These are phyloP conservation scores for Plantago ovata DNA, from an alignment of 257 asterid genomes.

Conservation along the genomic window DNA sequence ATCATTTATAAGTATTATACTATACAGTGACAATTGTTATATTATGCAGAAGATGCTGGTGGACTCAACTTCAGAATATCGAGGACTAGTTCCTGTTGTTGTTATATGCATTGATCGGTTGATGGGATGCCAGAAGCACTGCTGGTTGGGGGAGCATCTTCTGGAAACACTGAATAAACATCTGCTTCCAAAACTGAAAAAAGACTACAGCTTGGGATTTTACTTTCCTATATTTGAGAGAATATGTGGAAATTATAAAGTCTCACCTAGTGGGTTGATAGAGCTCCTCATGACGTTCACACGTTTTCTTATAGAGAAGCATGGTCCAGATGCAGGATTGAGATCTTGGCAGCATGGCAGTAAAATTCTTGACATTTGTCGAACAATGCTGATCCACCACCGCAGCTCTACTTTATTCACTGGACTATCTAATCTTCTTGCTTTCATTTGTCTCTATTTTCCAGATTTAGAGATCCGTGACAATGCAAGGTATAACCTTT, in stretches of 20 bases:
- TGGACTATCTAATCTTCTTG: conserved; percentile 70
- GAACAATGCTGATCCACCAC: conserved; percentile 80
- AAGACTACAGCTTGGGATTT: conserved; percentile 67
- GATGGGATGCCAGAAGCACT: conserved; percentile 66
- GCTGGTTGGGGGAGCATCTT: conserved; percentile 73
- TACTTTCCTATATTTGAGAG: conserved; percentile 81
- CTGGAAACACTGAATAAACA: conserved; percentile 65
- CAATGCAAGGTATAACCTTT: conserved; percentile 65
- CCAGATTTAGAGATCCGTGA: conserved; percentile 98
- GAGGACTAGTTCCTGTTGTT: conserved; percentile 74
- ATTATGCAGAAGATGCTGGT: conserved; percentile 63
- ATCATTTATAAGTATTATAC: conserved; percentile 14
- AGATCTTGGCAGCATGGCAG: conserved; percentile 86
- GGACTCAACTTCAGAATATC: conserved; percentile 53
- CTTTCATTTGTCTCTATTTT: conserved; percentile 64
- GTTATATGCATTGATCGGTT: conserved; percentile 68
- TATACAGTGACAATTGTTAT: conserved; percentile 20
- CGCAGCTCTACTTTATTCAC: conserved; percentile 71
- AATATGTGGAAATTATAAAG: conserved; percentile 64
- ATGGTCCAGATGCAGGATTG: conserved; percentile 80
- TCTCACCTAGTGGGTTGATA: conserved; percentile 69
- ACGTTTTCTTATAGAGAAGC: conserved; percentile 64
- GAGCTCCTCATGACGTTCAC: conserved; percentile 66
- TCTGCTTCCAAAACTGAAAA: conserved; percentile 69
- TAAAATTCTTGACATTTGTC: conserved; percentile 81